These are phyloP conservation scores for Candida dubliniensis DNA, from an alignment of 1,139 yeast genomes.

Conservation along the genomic window DNA sequence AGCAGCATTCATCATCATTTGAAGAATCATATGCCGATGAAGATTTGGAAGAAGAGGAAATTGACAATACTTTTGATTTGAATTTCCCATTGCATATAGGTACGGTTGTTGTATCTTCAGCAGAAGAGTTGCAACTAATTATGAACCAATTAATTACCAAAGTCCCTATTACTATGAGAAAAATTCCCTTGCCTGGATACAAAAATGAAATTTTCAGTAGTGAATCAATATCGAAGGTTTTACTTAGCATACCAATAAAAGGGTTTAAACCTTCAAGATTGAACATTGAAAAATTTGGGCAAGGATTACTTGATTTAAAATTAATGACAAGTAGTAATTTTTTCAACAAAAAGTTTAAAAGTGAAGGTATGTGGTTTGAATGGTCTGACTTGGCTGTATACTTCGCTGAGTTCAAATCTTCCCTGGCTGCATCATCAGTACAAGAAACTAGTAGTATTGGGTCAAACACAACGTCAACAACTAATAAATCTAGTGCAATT, in stretches of 20 bases:
- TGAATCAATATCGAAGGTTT: conserved; percentile 35
- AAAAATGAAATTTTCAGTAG: conserved; percentile 42
- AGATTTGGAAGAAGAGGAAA: conserved; percentile 5
- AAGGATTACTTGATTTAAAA: conserved; percentile 37
- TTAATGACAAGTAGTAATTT: conserved; percentile 36
- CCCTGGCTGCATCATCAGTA: conserved; percentile 6
- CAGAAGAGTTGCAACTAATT: conserved; percentile 24
- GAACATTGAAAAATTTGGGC: conserved; percentile 46
- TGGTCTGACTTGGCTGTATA: conserved; percentile 41
- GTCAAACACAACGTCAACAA: conserved; percentile 2
- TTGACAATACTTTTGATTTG: conserved; percentile 9
- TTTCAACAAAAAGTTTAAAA: conserved; percentile 38
- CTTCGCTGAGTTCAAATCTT: conserved; percentile 17
- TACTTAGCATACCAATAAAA: conserved; percentile 30
- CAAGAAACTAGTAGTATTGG: neutral
- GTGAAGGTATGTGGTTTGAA: conserved; percentile 51
- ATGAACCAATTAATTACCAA: conserved; percentile 24
- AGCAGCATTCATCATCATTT: conserved; percentile 2
- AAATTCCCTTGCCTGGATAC: conserved; percentile 44
- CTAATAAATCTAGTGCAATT: conserved; percentile 2
- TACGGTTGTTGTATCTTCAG: conserved; percentile 20
- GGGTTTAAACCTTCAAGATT: conserved; percentile 40
- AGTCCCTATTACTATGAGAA: conserved; percentile 32
- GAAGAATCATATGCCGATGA: conserved; percentile 11
- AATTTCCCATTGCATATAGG: conserved; percentile 39